phyloP scores from a whole-genome alignment of 2,329 filamentous ascomycete genomes.

The Botryotinia globosa region DNA sequence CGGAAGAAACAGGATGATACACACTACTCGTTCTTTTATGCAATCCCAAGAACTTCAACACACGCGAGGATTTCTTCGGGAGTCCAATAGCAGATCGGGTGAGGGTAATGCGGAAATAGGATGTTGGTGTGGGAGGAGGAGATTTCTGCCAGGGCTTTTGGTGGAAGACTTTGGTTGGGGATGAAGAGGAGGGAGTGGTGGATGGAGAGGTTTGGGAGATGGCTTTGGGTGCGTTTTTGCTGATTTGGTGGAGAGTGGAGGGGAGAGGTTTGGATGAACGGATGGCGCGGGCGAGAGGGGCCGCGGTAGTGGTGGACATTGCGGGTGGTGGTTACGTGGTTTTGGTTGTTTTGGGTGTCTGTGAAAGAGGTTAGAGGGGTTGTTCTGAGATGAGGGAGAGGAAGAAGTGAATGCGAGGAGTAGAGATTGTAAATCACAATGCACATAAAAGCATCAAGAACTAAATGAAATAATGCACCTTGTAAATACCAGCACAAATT shows the following conservation, averaged over 20 bases:
- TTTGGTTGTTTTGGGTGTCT: not conserved
- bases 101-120: conserved; percentile 71
- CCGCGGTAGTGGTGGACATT: conserved; percentile 2
- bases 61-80: conserved; percentile 60
- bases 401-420: not conserved
- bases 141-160: conserved; percentile 6
- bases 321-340: not conserved
- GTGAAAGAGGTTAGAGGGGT: conserved; percentile 3
- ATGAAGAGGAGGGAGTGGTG: not conserved
- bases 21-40: conserved; percentile 70
- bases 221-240: not conserved
- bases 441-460: no score
- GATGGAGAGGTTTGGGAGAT: not conserved
- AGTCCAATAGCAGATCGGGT: conserved; percentile 71
- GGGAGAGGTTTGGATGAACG: not conserved
- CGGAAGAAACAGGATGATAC: conserved; percentile 66
- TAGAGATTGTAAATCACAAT: not conserved
- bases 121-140: conserved; percentile 43
- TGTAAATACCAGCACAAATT: not conserved
- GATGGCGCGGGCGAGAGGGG: not conserved
- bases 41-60: conserved; percentile 67
- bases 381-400: not conserved
- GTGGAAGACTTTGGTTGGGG: not conserved
- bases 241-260: not conserved
- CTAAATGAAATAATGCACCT: not conserved